Conservation (phyloP, 2,329 filamentous ascomycete genomes). For the Colletotrichum sublineola region DNA sequence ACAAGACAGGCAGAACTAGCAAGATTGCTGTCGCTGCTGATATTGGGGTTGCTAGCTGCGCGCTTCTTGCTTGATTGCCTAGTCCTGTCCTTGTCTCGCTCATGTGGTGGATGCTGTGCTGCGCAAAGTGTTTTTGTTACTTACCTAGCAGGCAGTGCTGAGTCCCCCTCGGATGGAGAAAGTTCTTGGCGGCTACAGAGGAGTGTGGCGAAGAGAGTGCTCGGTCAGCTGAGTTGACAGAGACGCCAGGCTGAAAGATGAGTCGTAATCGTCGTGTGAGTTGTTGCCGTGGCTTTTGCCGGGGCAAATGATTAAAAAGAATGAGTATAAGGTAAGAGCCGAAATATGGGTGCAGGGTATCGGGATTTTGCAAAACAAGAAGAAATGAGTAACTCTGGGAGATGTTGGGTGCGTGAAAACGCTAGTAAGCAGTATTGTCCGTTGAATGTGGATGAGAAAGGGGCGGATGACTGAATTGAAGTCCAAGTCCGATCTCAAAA, state of each 20-base stretch:
- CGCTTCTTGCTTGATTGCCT: conserved; percentile 18
- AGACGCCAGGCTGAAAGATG: conserved; percentile 27
- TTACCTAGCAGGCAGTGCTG: conserved; percentile 39
- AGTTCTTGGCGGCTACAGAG: conserved; percentile 30
- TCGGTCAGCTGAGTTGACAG: conserved; percentile 30
- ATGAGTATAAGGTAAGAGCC: conserved; percentile 35
- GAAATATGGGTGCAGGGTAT: conserved; percentile 32
- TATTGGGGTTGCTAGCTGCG: neutral
- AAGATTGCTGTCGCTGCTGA: neutral
- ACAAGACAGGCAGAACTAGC: conserved; percentile 4
- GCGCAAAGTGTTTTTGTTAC: conserved; percentile 17
- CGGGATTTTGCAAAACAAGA: conserved; percentile 21
- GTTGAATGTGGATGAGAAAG: conserved; percentile 8
- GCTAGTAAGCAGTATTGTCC: conserved; percentile 10
- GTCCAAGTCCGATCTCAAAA: conserved; percentile 13
- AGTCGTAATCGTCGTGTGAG: conserved; percentile 39
- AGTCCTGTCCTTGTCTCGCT: neutral
- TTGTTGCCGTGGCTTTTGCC: conserved; percentile 14
- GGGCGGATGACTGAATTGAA: conserved; percentile 12
- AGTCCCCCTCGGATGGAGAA: conserved; percentile 22
- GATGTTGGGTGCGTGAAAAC: conserved; percentile 12
- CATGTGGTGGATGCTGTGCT: conserved; percentile 2
- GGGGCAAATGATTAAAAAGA: conserved; percentile 36
- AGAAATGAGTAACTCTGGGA: conserved; percentile 32
- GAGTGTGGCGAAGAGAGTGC: conserved; percentile 37